Conservation (phyloP, 129 eudicot genomes). For the Pulicaria dysenterica region DNA sequence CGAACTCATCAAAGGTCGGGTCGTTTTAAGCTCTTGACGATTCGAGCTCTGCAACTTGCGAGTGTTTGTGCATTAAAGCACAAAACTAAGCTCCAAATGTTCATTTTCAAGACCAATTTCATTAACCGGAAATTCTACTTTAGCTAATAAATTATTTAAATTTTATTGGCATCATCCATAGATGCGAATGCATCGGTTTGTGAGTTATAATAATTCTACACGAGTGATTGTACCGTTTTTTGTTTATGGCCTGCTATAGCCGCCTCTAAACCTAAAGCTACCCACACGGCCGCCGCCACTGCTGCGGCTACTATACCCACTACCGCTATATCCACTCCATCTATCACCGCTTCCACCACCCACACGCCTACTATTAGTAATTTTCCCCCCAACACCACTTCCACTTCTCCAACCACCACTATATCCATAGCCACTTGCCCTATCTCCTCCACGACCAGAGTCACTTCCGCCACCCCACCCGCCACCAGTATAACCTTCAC, state of each 20-base stretch:
- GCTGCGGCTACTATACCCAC: constrained; percentile 24
- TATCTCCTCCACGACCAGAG: neutral
- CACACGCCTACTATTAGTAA: constrained; percentile 19
- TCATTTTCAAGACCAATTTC: no score
- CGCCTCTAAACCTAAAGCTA: constrained; percentile 11
- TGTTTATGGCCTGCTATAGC: neutral
- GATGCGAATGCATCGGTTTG: no score
- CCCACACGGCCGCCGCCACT: constrained; percentile 33
- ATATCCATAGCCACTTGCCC: constrained; percentile 34
- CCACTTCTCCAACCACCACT: constrained; percentile 1
- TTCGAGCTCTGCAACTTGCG: no score
- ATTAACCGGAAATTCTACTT: no score
- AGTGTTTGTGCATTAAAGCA: no score
- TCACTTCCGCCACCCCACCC: constrained; percentile 2
- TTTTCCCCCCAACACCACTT: neutral
- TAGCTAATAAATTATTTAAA: no score
- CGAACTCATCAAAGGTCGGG: no score
- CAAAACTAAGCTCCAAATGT: no score
- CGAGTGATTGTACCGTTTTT: neutral
- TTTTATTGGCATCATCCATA: no score
- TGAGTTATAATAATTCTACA: no score
- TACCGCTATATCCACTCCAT: constrained; percentile 14
- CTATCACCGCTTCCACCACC: constrained; percentile 5
- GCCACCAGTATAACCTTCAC: constrained; percentile 20
- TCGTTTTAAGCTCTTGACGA: no score